Base-by-base conservation (phyloP, 768 basidiomycete genomes). In the Guyanaporus albipodus region DNA sequence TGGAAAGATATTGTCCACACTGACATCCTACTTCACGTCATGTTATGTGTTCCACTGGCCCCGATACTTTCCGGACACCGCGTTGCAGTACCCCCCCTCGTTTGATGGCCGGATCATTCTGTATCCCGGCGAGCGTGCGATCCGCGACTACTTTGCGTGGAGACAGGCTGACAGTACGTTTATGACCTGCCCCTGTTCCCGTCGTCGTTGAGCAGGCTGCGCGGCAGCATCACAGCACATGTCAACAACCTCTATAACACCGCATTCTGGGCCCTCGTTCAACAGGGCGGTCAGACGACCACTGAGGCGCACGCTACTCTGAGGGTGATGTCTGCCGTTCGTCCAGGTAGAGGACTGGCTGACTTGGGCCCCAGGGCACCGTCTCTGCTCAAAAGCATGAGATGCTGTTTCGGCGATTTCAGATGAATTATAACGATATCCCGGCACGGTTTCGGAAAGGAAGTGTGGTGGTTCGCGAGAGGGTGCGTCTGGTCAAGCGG, bases 221-320 rank as follows among this genome's bases (percentile, higher is more conserved):
- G 44, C 43, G 53, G 40, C 41, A 52, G 46, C 47, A 41, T 50
- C 52, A 19, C 63, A 97, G 94, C 96, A 0, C 96, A 99, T 62
- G 87, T 98, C 62, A 99, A 99, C 62, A 99, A 99, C 63, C 70
- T 99, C 19, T 94, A 98, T 70, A 99, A 99, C 60, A 97, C 96
- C 0, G 73, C 72, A 0, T 99, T 98, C 61, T 98, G 95, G 96
- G 88, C 92, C 0, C 77, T 99, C 27, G 82, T 98, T 0, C 84
- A 85, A 35, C 76, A 88, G 56, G 87, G 84, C n/a, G 86, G 84
- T 0, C 72, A 87, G 63, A 82, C 81, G 2, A 82, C 85, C 2
- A 74, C 82, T 3, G 79, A 94, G 48, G 95, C 95, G 1, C 90
- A 97, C 61, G 78, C 80, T 23, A 79, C 80, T 1, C 74, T 99